phyloP scores from a whole-genome alignment of 768 basidiomycete genomes.

The Boletus subcaerulescens region DNA sequence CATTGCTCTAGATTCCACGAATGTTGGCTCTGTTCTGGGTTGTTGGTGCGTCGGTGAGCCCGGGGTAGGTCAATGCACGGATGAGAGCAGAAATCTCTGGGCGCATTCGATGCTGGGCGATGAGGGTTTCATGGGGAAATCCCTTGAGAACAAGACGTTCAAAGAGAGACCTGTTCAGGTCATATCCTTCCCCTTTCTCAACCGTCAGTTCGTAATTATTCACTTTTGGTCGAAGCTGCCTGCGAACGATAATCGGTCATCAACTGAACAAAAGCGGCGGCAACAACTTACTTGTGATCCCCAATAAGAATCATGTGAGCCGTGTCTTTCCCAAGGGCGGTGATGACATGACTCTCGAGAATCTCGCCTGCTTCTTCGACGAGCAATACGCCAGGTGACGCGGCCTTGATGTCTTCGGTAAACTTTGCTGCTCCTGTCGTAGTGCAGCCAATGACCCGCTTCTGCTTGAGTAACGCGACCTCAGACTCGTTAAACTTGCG shows the following conservation, averaged over 20 bases:
- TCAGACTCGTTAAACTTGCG: conserved; percentile 36
- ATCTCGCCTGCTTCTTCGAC: conserved; percentile 78
- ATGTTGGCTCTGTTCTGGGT: conserved; percentile 51
- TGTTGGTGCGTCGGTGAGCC: conserved; percentile 50
- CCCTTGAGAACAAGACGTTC: conserved; percentile 62
- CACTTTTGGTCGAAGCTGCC: conserved; percentile 72
- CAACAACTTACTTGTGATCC: conserved; percentile 62
- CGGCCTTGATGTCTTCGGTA: conserved; percentile 42
- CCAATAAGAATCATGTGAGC: conserved; percentile 64
- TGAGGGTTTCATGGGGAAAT: conserved; percentile 59
- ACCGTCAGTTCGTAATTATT: conserved; percentile 63
- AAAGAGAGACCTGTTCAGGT: conserved; percentile 66
- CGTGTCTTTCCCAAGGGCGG: conserved; percentile 46
- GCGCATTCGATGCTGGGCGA: conserved; percentile 67
- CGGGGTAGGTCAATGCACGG: conserved; percentile 61
- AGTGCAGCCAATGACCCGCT: conserved; percentile 63
- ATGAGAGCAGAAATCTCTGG: conserved; percentile 67
- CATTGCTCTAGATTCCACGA: conserved; percentile 52
- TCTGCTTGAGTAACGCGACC: conserved; percentile 36
- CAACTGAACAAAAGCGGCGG: background rate
- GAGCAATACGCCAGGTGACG: conserved; percentile 50
- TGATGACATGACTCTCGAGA: conserved; percentile 62
- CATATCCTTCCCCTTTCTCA: conserved; percentile 65
- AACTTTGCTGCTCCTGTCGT: conserved; percentile 71
- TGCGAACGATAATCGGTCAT: conserved; percentile 20